These are phyloP conservation scores for Colletotrichum musae DNA, from an alignment of 2,329 filamentous ascomycete genomes.

Conservation along the genomic window DNA sequence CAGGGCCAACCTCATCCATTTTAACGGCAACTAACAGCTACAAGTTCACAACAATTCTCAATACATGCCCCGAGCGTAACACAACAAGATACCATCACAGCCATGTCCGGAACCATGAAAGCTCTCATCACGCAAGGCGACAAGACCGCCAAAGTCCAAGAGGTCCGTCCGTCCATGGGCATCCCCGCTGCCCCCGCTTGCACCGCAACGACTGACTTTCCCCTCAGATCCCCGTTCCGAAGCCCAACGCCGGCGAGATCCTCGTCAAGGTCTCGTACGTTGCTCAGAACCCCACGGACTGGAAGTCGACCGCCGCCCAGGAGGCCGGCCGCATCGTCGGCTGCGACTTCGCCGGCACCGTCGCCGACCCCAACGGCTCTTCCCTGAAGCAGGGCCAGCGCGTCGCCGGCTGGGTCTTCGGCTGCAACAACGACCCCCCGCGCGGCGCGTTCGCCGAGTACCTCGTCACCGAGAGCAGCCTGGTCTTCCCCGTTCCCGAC, in stretches of 20 bases:
- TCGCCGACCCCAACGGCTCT: conserved; percentile 49
- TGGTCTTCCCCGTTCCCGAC: conserved; percentile 34
- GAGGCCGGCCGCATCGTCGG: conserved; percentile 47
- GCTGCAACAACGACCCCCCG: conserved; percentile 42
- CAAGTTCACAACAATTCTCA: background rate
- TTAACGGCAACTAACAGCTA: background rate
- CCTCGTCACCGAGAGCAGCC: conserved; percentile 35
- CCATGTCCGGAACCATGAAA: conserved; percentile 28
- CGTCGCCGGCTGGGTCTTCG: conserved; percentile 52
- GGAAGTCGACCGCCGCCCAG: conserved; percentile 45
- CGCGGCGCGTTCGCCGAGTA: conserved; percentile 39
- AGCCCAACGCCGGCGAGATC: conserved; percentile 49
- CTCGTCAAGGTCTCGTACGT: conserved; percentile 50
- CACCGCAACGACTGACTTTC: conserved; percentile 2
- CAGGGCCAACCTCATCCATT: background rate
- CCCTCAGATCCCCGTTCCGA: conserved; percentile 45
- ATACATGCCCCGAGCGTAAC: background rate
- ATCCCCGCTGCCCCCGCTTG: background rate
- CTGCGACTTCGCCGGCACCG: conserved; percentile 53
- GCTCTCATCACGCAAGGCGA: conserved; percentile 53
- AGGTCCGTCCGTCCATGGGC: conserved; percentile 21
- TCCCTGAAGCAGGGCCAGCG: conserved; percentile 49
- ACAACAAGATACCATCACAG: background rate
- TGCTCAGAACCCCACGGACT: conserved; percentile 54
- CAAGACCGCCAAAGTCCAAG: conserved; percentile 49